A percentile compares a stretch with the other conserved stretches of the same genome.
Evolutionary conservation across 345 rosid genomes (phyloP).

Genomic region (Diplotaxis tenuifolia): DNA sequence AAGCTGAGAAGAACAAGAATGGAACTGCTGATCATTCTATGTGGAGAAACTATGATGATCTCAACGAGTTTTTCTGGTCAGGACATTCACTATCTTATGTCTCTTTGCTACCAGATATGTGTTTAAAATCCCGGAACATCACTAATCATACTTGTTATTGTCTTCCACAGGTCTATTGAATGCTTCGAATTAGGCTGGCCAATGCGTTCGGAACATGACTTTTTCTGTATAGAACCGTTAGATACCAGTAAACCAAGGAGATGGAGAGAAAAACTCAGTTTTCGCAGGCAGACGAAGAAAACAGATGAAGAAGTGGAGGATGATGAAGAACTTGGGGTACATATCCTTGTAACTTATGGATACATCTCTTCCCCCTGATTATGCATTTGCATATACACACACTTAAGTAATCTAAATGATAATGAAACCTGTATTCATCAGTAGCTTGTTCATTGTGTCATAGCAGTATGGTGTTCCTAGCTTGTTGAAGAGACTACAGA

Average conservation of each 20-base stretch:
- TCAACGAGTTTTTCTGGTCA: constrained; percentile 91
- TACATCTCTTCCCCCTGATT: constrained; percentile 17
- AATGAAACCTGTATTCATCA: constrained; percentile 15
- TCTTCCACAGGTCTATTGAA: constrained; percentile 68
- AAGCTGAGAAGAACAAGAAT: constrained; percentile 70
- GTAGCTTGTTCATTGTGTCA: constrained; percentile 26
- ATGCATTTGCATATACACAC: constrained; percentile 26
- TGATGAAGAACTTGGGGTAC: constrained; percentile 71
- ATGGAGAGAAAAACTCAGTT: constrained; percentile 15
- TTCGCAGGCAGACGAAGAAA: constrained; percentile 35
- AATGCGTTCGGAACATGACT: constrained; percentile 65
- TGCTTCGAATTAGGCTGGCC: constrained; percentile 97
- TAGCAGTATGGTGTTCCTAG: constrained; percentile 37
- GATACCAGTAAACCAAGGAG: constrained; percentile 35
- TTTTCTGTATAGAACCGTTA: constrained; percentile 46
- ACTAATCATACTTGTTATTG: constrained; percentile 13
- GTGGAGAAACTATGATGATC: constrained; percentile 99
- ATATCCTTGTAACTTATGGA: constrained; percentile 26
- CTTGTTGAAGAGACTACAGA: constrained; percentile 36
- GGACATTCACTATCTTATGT: constrained; percentile 25
- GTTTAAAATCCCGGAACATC: constrained; percentile 9
- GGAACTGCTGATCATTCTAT: constrained; percentile 84
- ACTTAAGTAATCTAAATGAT: constrained; percentile 17
- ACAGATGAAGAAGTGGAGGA: constrained; percentile 43
- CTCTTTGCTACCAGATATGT: constrained; percentile 9